These are phyloP conservation scores for Dryas integrifolia DNA, from an alignment of 331 rosid genomes.

Conservation along the genomic window DNA sequence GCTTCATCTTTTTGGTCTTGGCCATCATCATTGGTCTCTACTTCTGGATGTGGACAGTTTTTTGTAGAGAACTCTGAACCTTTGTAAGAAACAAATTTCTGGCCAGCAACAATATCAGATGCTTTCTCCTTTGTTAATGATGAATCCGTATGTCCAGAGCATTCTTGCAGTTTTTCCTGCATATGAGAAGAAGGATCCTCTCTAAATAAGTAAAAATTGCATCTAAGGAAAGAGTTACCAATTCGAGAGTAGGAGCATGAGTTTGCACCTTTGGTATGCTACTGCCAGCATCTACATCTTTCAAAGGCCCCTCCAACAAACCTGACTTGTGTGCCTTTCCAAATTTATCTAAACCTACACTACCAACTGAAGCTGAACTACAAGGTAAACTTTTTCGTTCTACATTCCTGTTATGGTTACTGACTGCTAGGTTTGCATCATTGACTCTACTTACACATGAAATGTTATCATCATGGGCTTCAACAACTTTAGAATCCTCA, in stretches of 20 bases:
- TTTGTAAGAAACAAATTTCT: slow-evolving; percentile 32
- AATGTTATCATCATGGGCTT: slow-evolving; percentile 57
- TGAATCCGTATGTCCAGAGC: slow-evolving; percentile 38
- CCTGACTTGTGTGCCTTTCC: slow-evolving; percentile 41
- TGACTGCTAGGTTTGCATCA: slow-evolving; percentile 37
- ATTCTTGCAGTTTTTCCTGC: slow-evolving; percentile 44
- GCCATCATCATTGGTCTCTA: slow-evolving; percentile 39
- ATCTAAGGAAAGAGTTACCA: slow-evolving; percentile 25
- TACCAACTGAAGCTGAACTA: slow-evolving; percentile 56
- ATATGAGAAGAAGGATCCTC: slow-evolving; percentile 29
- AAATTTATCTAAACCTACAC: slow-evolving; percentile 43
- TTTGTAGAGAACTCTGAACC: slow-evolving; percentile 35
- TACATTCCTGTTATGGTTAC: slow-evolving; percentile 36
- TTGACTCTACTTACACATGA: slow-evolving; percentile 63
- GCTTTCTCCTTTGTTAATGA: slow-evolving; percentile 39
- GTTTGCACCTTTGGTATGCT: slow-evolving; percentile 39
- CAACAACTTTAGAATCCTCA: slow-evolving; percentile 44
- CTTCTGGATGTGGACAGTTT: slow-evolving; percentile 42
- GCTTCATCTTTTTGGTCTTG: slow-evolving; percentile 37
- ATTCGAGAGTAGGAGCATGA: slow-evolving; percentile 22
- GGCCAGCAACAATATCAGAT: slow-evolving; percentile 32
- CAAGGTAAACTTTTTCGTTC: slow-evolving; percentile 35
- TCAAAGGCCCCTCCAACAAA: slow-evolving; percentile 44
- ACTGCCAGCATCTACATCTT: slow-evolving; percentile 39
- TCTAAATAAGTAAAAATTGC: slow-evolving; percentile 28